Percentiles rank a stretch among this genome's conserved stretches.
Conservation (phyloP, 768 basidiomycete genomes). For the Piloderma croceum region DNA sequence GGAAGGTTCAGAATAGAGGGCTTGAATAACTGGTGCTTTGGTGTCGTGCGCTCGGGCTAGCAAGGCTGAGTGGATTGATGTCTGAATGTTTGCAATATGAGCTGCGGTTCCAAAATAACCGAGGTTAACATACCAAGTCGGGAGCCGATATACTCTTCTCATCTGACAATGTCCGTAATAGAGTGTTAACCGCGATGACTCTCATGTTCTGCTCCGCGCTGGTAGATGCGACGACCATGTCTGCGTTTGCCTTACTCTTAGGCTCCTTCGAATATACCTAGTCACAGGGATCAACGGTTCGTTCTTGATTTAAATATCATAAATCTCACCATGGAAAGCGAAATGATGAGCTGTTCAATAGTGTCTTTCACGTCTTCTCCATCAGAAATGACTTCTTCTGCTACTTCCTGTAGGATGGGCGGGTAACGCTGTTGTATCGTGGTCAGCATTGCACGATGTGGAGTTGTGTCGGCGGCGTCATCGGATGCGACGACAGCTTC, state of each 20-base stretch:
- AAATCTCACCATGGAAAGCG: conserved; percentile 60
- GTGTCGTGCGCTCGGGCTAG: conserved; percentile 66
- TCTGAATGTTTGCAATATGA: conserved; percentile 26
- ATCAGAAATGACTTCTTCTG: conserved; percentile 32
- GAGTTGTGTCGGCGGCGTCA: background rate
- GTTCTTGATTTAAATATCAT: too few relatives aligned
- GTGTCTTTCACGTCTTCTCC: conserved; percentile 34
- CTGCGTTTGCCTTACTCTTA: conserved; percentile 30
- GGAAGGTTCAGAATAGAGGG: conserved; percentile 54
- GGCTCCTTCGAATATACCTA: conserved; percentile 19
- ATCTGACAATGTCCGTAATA: conserved; percentile 38
- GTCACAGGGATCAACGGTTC: conserved; percentile 7
- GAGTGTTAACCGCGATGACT: conserved; percentile 48
- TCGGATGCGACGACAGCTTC: background rate
- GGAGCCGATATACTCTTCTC: conserved; percentile 21
- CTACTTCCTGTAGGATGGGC: conserved; percentile 37
- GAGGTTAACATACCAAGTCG: conserved; percentile 37
- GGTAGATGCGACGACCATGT: conserved; percentile 49
- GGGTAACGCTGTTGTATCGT: conserved; percentile 65
- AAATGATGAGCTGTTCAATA: conserved; percentile 51
- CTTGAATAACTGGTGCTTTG: conserved; percentile 53
- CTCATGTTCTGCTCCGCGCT: conserved; percentile 60
- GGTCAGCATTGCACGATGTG: conserved; percentile 40
- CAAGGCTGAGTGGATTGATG: conserved; percentile 57
- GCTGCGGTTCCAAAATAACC: too few relatives aligned